Base-by-base conservation (phyloP, 192 early-diverging fungal species). In the Coemansia nantahalensis region DNA sequence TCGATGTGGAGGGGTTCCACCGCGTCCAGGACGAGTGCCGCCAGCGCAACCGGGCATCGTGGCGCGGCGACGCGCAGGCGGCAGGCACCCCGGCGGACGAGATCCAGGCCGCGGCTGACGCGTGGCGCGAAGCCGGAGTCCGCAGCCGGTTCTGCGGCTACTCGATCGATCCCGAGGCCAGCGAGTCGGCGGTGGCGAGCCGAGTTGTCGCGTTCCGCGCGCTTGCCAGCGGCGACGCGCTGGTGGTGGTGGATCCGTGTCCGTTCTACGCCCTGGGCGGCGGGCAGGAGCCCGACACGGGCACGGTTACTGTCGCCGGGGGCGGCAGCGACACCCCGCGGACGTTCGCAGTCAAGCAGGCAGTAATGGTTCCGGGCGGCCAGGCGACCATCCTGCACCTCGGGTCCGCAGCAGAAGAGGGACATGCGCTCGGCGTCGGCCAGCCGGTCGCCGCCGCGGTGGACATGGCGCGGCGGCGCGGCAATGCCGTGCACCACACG, bases 211-310 rank as follows among this genome's bases (percentile, higher is more conserved):
- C 62, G 3, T 66, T 38, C 45, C 56, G 47, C n/a, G 37, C 26
- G 23, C 51, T 70, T 17, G 42, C 64, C 9, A 62, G 67, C 15
- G 84, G 84, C 36, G 83, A 82, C 18, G 39, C 24, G n/a, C 43
- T 64, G 12, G 75, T 92, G 37, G 72, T 95, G n/a, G 80, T 95
- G 40, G 92, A 98, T 72, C 82, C 86, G 40, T 94, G 93, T 51
- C 93, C 93, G 76, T 94, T 98, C 58, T 98, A 98, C 54, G 91
- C 96, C 8, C 87, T 92, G 60, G 83, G 84, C 38, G 96, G 96
- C 71, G 96, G 96, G 22, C 96, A 98, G 65, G 83, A 87, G 65
- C 89, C 88, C 48, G 96, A 98, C 63, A 84, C 83, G 30, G 96
- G 96, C 39, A 80, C 70, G 18, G 57, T 93, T 43, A 74, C 83